phyloP scores from a whole-genome alignment of 2,329 filamentous ascomycete genomes.

The Paracoccidioides brasiliensis region DNA sequence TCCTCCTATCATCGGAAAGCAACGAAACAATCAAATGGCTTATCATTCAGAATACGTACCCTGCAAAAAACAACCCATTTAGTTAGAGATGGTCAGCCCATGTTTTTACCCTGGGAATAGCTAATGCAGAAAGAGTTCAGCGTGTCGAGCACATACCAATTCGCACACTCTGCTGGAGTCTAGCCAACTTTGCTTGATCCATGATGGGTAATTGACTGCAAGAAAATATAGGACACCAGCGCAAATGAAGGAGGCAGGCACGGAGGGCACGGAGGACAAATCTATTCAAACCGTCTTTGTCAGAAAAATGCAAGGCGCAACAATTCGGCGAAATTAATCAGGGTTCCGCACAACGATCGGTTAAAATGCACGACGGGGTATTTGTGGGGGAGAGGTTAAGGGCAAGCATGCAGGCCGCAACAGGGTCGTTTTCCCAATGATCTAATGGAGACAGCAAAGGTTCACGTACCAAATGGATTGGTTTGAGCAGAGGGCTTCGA shows the following conservation, averaged over 20 bases:
- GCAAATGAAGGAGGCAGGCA: neutral
- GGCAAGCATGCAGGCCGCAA: neutral
- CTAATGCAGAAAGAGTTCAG: neutral
- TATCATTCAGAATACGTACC: conserved; percentile 16
- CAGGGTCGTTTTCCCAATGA: neutral
- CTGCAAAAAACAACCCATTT: conserved; percentile 8
- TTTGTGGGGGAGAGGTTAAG: neutral
- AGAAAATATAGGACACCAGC: neutral
- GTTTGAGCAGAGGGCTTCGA: neutral
- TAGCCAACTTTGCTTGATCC: conserved; percentile 55
- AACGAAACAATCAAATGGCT: neutral
- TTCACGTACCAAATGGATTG: neutral
- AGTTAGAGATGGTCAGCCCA: neutral
- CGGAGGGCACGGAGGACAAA: neutral
- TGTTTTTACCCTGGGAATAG: neutral
- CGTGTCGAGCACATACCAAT: conserved; percentile 46
- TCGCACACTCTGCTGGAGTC: conserved; percentile 52
- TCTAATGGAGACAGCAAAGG: neutral
- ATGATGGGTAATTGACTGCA: conserved; percentile 30
- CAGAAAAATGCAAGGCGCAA: neutral
- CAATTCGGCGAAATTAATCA: neutral
- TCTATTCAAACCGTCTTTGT: neutral
- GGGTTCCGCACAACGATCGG: neutral
- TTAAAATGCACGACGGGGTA: neutral
- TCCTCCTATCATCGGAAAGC: neutral